Conservation (phyloP, 257 asterid species). For the Pogostemon cablin region DNA sequence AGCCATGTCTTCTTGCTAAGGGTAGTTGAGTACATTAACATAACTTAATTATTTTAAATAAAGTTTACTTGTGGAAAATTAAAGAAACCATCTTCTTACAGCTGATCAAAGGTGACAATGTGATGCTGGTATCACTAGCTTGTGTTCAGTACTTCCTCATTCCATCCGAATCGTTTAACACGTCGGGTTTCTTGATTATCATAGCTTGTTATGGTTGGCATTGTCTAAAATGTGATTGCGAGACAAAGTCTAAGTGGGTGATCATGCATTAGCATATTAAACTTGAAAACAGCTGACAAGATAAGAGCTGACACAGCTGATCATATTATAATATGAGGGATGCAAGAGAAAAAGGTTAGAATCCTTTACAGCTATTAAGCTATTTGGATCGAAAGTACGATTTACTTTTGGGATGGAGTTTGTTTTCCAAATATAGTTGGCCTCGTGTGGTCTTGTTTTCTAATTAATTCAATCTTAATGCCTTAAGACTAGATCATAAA, state of each 20-base stretch:
- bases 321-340: not conserved
- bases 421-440: constrained; percentile 36
- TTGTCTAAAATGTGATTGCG: not conserved
- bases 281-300: constrained; percentile 18
- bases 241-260: constrained; percentile 1
- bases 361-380: constrained; percentile 21
- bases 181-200: constrained; percentile 18
- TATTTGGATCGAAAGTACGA: constrained; percentile 45
- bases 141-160: not conserved
- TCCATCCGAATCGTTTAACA: constrained; percentile 8
- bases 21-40: constrained; percentile 17
- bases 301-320: not conserved
- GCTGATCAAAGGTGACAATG: not conserved
- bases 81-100: constrained; percentile 1
- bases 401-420: constrained; percentile 42
- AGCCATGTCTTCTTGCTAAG: constrained; percentile 26
- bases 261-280: constrained; percentile 12
- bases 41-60: not conserved
- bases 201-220: not conserved
- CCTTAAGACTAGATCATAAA: constrained; percentile 17
- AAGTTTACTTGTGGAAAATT: not conserved
- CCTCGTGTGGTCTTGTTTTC: constrained; percentile 35
- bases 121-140: too few species aligned
- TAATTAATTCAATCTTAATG: constrained; percentile 20
- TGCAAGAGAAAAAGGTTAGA: constrained; percentile 16